Conservation (phyloP, 2,329 filamentous ascomycete species). For the Fusarium sterilihyphosum region DNA sequence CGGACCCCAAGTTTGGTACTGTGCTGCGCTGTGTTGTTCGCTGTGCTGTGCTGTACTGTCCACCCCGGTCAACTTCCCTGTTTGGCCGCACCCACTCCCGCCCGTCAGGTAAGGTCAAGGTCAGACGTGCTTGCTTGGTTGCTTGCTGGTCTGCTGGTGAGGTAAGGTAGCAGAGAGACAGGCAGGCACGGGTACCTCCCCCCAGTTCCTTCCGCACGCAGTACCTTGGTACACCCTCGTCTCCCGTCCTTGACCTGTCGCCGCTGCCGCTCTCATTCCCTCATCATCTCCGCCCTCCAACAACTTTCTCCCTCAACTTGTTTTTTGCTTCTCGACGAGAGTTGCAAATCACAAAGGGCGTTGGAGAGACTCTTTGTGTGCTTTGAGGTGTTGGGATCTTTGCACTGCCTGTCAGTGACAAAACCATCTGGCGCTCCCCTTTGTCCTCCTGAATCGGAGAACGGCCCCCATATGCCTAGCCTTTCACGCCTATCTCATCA, state of each 20-base stretch:
- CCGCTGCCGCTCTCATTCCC: slow-evolving; percentile 44
- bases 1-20: slow-evolving; percentile 23
- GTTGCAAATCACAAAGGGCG: slow-evolving; percentile 42
- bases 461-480: slow-evolving; percentile 26
- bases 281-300: slow-evolving; percentile 48
- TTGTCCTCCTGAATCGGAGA: slow-evolving; percentile 39
- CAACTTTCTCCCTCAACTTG: slow-evolving; percentile 45
- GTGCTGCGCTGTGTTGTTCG: slow-evolving; percentile 25
- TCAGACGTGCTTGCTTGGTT: background rate
- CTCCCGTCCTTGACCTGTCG: slow-evolving; percentile 37
- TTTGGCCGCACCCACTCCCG: slow-evolving; percentile 43
- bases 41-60: slow-evolving; percentile 26
- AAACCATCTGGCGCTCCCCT: slow-evolving; percentile 10
- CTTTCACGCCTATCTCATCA: slow-evolving; percentile 36
- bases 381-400: slow-evolving; percentile 34
- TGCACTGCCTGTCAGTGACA: slow-evolving; percentile 30
- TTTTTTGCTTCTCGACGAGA: slow-evolving; percentile 43
- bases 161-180: slow-evolving; percentile 7
- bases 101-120: slow-evolving; percentile 37
- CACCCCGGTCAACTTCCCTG: slow-evolving; percentile 41
- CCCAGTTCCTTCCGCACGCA: slow-evolving; percentile 28
- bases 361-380: slow-evolving; percentile 32
- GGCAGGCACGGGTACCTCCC: slow-evolving; percentile 14
- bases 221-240: slow-evolving; percentile 44
- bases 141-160: background rate